These are phyloP conservation scores for Hippophae gyantsensis DNA, from an alignment of 306 rosid genomes.

Conservation along the genomic window DNA sequence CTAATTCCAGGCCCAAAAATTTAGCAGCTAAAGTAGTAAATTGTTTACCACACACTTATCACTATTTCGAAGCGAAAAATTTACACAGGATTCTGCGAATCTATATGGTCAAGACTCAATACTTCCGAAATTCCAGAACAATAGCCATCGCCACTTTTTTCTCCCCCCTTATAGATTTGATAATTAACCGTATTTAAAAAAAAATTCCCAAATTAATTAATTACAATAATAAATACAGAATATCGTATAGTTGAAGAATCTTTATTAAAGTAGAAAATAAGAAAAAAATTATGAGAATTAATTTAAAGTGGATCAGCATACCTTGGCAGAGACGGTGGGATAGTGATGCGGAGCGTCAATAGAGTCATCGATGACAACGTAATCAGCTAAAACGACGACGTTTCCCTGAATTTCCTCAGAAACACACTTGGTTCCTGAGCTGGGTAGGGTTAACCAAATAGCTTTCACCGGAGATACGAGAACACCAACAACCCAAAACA, in stretches of 20 bases:
- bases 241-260: neutral
- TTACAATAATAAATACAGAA: neutral
- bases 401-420: conserved; percentile 87
- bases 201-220: too few relatives aligned
- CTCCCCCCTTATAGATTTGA: too few relatives aligned
- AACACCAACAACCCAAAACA: conserved; percentile 1
- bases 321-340: conserved; percentile 71
- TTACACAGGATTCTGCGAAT: too few relatives aligned
- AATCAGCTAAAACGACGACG: conserved; percentile 92
- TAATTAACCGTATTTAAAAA: too few relatives aligned
- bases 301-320: neutral
- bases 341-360: conserved; percentile 16
- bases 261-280: neutral
- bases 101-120: too few relatives aligned
- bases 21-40: too few relatives aligned
- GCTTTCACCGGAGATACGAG: conserved; percentile 10
- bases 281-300: neutral
- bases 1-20: too few relatives aligned
- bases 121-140: too few relatives aligned
- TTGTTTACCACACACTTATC: too few relatives aligned
- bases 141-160: too few relatives aligned
- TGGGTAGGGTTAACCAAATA: conserved; percentile 36
- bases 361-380: conserved; percentile 31
- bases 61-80: too few relatives aligned
- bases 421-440: conserved; percentile 72